These are phyloP conservation scores for Claviceps arundinis DNA, from an alignment of 2,329 filamentous ascomycete genomes.

Conservation along the genomic window DNA sequence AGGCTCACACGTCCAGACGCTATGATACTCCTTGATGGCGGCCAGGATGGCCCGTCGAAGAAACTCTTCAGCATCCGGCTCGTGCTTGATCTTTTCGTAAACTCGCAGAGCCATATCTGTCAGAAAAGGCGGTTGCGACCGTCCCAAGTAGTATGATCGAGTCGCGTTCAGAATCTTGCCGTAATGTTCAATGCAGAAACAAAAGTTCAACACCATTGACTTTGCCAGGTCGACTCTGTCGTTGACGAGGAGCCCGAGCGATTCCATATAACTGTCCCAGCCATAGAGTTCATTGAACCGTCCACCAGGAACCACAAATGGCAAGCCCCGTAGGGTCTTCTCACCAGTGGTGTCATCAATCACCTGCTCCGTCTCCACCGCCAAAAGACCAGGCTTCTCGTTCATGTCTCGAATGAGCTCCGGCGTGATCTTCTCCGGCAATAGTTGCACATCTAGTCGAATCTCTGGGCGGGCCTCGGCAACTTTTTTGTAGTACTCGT, in stretches of 20 bases:
- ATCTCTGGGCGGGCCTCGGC: constrained; percentile 70
- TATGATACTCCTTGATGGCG: constrained; percentile 93
- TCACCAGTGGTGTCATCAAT: constrained; percentile 49
- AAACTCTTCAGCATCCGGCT: constrained; percentile 69
- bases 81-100: constrained; percentile 84
- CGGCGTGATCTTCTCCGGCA: constrained; percentile 65
- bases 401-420: constrained; percentile 76
- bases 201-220: constrained; percentile 91
- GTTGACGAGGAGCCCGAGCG: constrained; percentile 74
- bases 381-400: constrained; percentile 73
- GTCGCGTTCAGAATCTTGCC: constrained; percentile 98
- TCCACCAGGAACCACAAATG: constrained; percentile 94
- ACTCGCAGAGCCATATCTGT: constrained; percentile 94
- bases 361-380: constrained; percentile 74
- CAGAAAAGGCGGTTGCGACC: constrained; percentile 91
- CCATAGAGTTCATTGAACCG: constrained; percentile 97
- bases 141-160: constrained; percentile 83
- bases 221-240: constrained; percentile 80
- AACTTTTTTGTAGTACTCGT: constrained; percentile 75
- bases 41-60: constrained; percentile 68
- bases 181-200: constrained; percentile 96
- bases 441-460: constrained; percentile 70
- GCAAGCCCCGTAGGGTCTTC: constrained; percentile 62
- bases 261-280: constrained; percentile 99
- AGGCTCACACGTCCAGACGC: constrained; percentile 71